A percentile compares a stretch with the other conserved stretches of the same genome.
These are phyloP conservation scores for Teratosphaeriaceae sp. DNA, from an alignment of 2,329 filamentous ascomycete genomes.

Conservation along the genomic window DNA sequence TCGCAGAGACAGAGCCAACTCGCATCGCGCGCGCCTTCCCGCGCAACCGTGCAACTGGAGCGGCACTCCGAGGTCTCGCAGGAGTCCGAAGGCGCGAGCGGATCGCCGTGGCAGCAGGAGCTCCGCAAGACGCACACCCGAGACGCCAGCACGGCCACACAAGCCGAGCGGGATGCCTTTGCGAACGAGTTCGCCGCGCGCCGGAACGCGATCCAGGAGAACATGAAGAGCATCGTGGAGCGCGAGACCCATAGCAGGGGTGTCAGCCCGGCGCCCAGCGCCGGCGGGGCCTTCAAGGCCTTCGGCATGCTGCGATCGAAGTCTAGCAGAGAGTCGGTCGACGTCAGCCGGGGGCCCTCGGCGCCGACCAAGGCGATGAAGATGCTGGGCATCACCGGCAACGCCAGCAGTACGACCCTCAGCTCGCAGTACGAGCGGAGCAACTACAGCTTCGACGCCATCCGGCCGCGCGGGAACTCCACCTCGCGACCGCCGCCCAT, in stretches of 20 bases:
- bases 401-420: conserved; percentile 32
- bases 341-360: conserved; percentile 40
- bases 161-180: conserved; percentile 61
- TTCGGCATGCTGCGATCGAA: conserved; percentile 60
- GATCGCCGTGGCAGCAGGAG: conserved; percentile 44
- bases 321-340: conserved; percentile 60
- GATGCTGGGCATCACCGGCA: conserved; percentile 48
- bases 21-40: conserved; percentile 7
- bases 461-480: conserved; percentile 19
- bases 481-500: conserved; percentile 16
- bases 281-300: conserved; percentile 44
- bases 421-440: conserved; percentile 19
- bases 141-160: conserved; percentile 44
- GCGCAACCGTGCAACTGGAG: conserved; percentile 2
- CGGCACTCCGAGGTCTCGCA: conserved; percentile 16
- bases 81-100: conserved; percentile 6
- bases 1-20: neutral
- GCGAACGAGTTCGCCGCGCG: conserved; percentile 65
- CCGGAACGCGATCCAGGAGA: conserved; percentile 65
- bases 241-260: conserved; percentile 43
- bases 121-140: conserved; percentile 41
- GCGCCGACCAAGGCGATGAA: conserved; percentile 52
- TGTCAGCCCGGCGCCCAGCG: conserved; percentile 29
- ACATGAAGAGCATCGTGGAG: conserved; percentile 62
- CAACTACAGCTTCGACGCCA: conserved; percentile 18